A percentile compares a stretch with the other conserved stretches of the same genome.
Evolutionary conservation across 179 eudicot genomes (phyloP).

Genomic region (Vitellaria paradoxa): DNA sequence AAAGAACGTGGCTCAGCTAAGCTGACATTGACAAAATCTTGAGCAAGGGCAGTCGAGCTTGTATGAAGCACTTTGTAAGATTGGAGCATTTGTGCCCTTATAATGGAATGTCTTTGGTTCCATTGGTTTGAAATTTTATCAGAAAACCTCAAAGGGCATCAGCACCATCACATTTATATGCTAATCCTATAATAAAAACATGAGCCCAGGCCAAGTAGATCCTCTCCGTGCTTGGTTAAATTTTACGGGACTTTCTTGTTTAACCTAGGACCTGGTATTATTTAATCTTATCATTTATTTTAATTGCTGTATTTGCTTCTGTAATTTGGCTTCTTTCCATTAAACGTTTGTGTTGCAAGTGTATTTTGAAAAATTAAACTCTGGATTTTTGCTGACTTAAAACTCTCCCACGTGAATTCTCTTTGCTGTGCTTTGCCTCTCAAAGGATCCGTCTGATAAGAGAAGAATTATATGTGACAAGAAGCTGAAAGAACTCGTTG

Average conservation of each 20-base stretch:
- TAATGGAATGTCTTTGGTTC: not conserved
- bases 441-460: slow-evolving; percentile 77
- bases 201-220: not conserved
- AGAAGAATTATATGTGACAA: slow-evolving; percentile 71
- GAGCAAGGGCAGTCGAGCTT: not conserved
- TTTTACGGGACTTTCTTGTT: not conserved
- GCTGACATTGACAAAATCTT: not conserved
- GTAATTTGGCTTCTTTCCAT: not conserved
- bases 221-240: not conserved
- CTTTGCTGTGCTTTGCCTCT: slow-evolving; percentile 10
- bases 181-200: no score
- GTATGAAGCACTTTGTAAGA: not conserved
- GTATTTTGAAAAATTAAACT: not conserved
- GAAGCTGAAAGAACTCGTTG: slow-evolving; percentile 86
- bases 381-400: not conserved
- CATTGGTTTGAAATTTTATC: not conserved
- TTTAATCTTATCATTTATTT: not conserved
- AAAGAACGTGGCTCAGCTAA: not conserved
- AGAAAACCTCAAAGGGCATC: not conserved
- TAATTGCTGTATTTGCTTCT: not conserved
- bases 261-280: not conserved
- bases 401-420: not conserved
- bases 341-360: not conserved
- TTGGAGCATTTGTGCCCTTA: not conserved
- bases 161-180: not conserved